Evolutionary conservation across 140 eudicot genomes (phyloP).

Genomic region (Anethum foeniculum): DNA sequence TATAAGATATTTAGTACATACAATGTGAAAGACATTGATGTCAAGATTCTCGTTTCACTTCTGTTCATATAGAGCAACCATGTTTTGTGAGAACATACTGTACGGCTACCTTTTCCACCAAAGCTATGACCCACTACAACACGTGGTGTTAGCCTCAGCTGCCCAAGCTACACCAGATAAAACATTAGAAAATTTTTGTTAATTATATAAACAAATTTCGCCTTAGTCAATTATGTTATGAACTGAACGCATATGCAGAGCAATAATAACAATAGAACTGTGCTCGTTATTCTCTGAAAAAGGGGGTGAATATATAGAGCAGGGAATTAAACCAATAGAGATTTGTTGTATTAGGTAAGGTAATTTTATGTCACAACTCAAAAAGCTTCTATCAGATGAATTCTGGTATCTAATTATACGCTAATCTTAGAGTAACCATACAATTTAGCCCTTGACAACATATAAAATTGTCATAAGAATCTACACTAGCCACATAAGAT

Average conservation of each 20-base stretch:
- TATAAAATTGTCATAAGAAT: background rate
- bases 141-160: slow-evolving; percentile 74
- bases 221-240: background rate
- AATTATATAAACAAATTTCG: background rate
- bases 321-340: background rate
- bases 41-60: background rate
- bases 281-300: background rate
- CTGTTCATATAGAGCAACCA: background rate
- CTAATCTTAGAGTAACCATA: background rate
- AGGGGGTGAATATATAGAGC: background rate
- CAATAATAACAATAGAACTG: background rate
- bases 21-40: background rate
- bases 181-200: slow-evolving; percentile 10
- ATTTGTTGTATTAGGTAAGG: background rate
- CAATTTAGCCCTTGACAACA: background rate
- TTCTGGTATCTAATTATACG: background rate
- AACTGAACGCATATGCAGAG: background rate
- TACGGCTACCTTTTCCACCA: slow-evolving; percentile 82
- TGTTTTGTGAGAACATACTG: background rate
- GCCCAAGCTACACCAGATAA: slow-evolving; percentile 56
- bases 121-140: slow-evolving; percentile 96
- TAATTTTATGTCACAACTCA: background rate
- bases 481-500: background rate
- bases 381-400: background rate
- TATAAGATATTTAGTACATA: slow-evolving; percentile 7